A percentile compares a stretch with the other conserved stretches of the same genome.
Conservation (phyloP, 495 filamentous ascomycete genomes). For the Penicillium dipodomyicola region DNA sequence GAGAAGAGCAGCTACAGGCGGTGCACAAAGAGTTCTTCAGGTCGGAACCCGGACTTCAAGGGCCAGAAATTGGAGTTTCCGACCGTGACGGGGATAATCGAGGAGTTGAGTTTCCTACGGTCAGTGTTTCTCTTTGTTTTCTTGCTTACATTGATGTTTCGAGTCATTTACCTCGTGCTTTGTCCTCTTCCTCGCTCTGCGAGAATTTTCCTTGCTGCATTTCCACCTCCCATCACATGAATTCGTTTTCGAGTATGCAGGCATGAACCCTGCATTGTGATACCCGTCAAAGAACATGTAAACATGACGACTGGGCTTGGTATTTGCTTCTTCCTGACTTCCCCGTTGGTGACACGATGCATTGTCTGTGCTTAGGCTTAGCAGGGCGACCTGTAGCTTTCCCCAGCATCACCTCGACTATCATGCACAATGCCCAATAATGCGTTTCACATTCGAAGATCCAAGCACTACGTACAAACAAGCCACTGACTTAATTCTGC, state of each 20-base stretch:
- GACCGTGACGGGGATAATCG: constrained; percentile 61
- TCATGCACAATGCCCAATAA: neutral
- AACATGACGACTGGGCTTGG: neutral
- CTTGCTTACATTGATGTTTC: constrained; percentile 1
- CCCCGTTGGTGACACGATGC: neutral
- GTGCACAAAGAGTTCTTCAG: constrained; percentile 59
- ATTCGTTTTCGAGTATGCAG: constrained; percentile 1
- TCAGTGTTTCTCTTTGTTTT: constrained; percentile 34
- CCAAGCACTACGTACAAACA: neutral
- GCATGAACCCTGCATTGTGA: constrained; percentile 10
- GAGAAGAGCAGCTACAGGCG: constrained; percentile 66
- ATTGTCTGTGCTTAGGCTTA: neutral
- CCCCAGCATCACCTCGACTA: neutral
- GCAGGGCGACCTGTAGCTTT: constrained; percentile 13
- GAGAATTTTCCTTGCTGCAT: neutral
- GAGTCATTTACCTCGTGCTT: neutral
- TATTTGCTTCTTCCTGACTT: constrained; percentile 6
- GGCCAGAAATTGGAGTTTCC: constrained; percentile 62
- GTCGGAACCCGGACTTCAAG: constrained; percentile 68
- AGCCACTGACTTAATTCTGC: constrained; percentile 15
- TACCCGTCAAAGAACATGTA: constrained; percentile 3
- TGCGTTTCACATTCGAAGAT: neutral
- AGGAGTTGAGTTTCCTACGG: constrained; percentile 79
- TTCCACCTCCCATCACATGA: neutral
- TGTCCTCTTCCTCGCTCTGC: constrained; percentile 7